These are phyloP conservation scores for Fomitopsis pinicola DNA, from an alignment of 1,284 basidiomycete genomes.

Conservation along the genomic window DNA sequence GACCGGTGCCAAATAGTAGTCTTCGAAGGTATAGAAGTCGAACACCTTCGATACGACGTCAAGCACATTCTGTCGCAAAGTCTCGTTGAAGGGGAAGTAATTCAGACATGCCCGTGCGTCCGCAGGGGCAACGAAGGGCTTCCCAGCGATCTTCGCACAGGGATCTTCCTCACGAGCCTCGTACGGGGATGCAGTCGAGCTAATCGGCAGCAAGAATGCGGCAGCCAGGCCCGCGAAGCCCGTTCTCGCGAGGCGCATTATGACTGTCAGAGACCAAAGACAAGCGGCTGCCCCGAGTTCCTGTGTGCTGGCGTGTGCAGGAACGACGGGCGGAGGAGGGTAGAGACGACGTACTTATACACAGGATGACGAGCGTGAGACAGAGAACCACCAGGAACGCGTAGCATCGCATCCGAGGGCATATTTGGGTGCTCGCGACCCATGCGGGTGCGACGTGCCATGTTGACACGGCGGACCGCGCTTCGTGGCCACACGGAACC, in stretches of 20 bases:
- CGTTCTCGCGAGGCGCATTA: neutral
- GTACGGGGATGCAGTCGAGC: conserved; percentile 7
- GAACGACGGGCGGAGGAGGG: neutral
- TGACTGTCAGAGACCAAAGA: neutral
- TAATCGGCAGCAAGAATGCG: conserved; percentile 1
- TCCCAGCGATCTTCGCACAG: conserved; percentile 46
- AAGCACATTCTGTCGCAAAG: conserved; percentile 55
- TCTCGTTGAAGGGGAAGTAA: conserved; percentile 63
- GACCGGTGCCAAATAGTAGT: conserved; percentile 55
- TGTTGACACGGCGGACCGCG: neutral
- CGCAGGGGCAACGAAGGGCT: conserved; percentile 43
- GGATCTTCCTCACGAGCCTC: conserved; percentile 32
- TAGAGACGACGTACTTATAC: neutral
- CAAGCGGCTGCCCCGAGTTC: neutral
- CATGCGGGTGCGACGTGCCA: neutral
- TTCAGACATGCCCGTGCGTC: conserved; percentile 57
- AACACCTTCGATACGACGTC: conserved; percentile 50
- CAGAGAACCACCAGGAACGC: neutral
- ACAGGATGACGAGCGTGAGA: neutral
- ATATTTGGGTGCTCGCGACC: neutral
- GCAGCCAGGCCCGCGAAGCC: neutral
- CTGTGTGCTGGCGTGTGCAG: neutral
- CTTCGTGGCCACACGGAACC: neutral
- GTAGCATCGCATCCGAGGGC: neutral
- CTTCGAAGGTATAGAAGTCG: conserved; percentile 64